Evolutionary conservation across 139 green algal species (phyloP), one percentile per base, ranked within the genome.

Genomic region (Coelastrella sp.): DNA sequence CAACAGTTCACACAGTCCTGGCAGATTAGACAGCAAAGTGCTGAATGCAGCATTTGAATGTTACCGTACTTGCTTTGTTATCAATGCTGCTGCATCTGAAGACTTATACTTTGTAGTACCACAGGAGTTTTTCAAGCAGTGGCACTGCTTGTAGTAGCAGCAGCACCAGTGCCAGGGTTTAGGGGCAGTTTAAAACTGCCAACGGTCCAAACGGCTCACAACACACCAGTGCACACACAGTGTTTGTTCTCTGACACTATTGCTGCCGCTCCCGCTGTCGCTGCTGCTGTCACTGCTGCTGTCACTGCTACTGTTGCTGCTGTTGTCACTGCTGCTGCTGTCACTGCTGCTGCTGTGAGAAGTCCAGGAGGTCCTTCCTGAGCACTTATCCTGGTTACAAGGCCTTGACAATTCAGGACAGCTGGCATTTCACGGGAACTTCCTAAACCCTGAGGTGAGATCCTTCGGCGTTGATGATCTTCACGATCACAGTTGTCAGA

Each of bases 271-370:
- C 35, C 19, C 56, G 14, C 35, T 83, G 78, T 14, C 63, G 59
- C 60, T 86, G 80, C 81, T 70, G 63, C 63, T 70, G 24, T 24
- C 17, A 8, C 75, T 82, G 75, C 75, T 82, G 75, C 25, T 82
- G 75, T 10, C 56, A 14, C 35, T 83, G 78, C 19, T 60, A n/a
- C 35, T 83, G 78, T 14, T 66, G 59, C 60, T 86, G 80, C 81
- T 70, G 63, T 4, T 70, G 24, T 24, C 17, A 8, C 75, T 82
- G 75, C 75, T 82, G 75, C 25, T 82, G 75, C 4, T 70, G 63
- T 15, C 14, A 15, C 19, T 81, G 74, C 35, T 83, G 35, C 35
- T 83, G 59, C 60, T 86, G 80, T 61, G 35, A 49, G 35, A 49
- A 76, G 58, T 85, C 57, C 80, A 85, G 80, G 80, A 85, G n/a